A percentile compares a stretch with the other conserved stretches of the same genome.
Conservation (phyloP, 2,329 filamentous ascomycete genomes). For the Pseudomassariella vexata region DNA sequence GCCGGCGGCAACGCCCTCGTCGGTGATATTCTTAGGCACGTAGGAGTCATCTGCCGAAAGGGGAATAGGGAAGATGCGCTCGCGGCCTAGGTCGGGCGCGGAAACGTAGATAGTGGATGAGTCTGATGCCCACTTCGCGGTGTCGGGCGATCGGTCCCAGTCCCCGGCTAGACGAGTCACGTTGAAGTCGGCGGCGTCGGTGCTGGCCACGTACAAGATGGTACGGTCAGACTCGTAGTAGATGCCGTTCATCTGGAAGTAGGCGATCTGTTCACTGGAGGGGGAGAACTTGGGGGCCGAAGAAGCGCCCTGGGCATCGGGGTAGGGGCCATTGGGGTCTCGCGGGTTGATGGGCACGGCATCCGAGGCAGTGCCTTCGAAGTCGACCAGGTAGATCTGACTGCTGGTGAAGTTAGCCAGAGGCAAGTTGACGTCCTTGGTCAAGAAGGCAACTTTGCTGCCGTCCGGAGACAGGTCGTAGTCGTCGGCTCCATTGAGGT, state of each 20-base stretch:
- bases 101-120: constrained; percentile 21
- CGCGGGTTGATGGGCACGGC: constrained; percentile 27
- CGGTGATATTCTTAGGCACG: constrained; percentile 25
- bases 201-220: constrained; percentile 27
- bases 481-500: constrained; percentile 48
- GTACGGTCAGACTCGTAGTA: constrained; percentile 47
- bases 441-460: constrained; percentile 42
- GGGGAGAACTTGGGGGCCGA: constrained; percentile 45
- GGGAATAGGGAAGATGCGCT: constrained; percentile 25
- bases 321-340: constrained; percentile 21
- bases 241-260: constrained; percentile 55
- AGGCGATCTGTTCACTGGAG: constrained; percentile 50
- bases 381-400: constrained; percentile 28
- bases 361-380: constrained; percentile 22
- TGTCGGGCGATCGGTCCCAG: constrained; percentile 25
- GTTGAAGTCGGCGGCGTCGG: constrained; percentile 43
- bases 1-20: constrained; percentile 21
- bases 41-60: constrained; percentile 20
- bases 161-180: constrained; percentile 23
- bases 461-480: constrained; percentile 51
- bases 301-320: constrained; percentile 26
- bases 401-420: constrained; percentile 46
- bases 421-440: constrained; percentile 49
- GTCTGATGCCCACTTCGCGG: constrained; percentile 20
- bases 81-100: constrained; percentile 22